Conservation (phyloP, 2,329 filamentous ascomycete genomes). For the Alternaria sp. region DNA sequence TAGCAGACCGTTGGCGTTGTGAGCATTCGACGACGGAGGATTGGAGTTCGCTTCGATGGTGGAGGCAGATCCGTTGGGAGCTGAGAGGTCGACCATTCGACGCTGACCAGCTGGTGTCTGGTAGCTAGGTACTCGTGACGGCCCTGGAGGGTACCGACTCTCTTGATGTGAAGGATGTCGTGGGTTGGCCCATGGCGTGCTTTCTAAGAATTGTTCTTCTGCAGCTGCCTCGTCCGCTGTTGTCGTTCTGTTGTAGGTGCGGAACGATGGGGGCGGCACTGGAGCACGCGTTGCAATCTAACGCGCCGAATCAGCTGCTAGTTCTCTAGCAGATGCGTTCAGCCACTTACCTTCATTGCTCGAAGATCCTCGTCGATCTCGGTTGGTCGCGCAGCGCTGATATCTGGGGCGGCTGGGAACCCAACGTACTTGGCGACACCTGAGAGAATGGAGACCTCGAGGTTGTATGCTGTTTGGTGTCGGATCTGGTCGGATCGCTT, state of each 20-base stretch:
- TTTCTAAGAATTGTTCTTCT: constrained; percentile 85
- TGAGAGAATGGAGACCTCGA: constrained; percentile 88
- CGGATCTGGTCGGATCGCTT: constrained; percentile 77
- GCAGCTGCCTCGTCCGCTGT: constrained; percentile 64
- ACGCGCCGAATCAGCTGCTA: constrained; percentile 31
- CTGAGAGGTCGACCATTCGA: constrained; percentile 42
- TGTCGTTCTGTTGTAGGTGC: constrained; percentile 44
- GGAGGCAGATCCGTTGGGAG: constrained; percentile 47
- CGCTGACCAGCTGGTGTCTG: constrained; percentile 48
- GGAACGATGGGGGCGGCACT: constrained; percentile 39
- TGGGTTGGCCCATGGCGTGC: constrained; percentile 91
- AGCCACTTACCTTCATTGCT: constrained; percentile 78
- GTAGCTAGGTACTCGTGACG: constrained; percentile 38
- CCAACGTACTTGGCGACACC: constrained; percentile 94
- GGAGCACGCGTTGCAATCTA: constrained; percentile 45
- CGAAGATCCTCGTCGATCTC: constrained; percentile 88
- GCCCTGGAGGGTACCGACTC: constrained; percentile 38
- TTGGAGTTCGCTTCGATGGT: constrained; percentile 50
- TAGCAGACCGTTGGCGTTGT: constrained; percentile 32
- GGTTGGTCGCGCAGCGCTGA: constrained; percentile 71
- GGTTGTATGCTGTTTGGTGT: constrained; percentile 91
- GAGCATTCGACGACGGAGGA: constrained; percentile 44
- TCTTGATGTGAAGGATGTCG: constrained; percentile 59
- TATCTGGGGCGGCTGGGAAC: constrained; percentile 91
- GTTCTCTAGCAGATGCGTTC: constrained; percentile 14